Evolutionary conservation across 2,329 filamentous ascomycete species (phyloP), one percentile per base, ranked within the genome.

Genomic region (Neurospora sp.): DNA sequence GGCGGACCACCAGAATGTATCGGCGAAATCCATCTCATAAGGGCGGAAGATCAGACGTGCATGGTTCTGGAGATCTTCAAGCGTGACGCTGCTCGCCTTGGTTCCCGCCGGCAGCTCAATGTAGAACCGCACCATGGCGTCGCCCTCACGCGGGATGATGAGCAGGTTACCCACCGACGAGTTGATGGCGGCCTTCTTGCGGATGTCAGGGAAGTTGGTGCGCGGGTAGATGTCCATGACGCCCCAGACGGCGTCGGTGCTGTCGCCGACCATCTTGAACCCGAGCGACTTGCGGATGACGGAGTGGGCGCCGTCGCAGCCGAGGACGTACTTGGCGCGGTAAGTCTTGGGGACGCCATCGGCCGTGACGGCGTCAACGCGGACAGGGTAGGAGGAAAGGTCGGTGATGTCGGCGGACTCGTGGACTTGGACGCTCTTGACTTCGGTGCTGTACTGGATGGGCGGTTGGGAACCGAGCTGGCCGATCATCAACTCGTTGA

Each of bases 141-240:
- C 84, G 1, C 83, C 83, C 75, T 89, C 88, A 11, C 88, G 82
- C 0, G 88, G 88, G 39, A 91, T 89, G 67, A 89, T 84, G 72
- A 90, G 81, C 28, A 90, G 78, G 57, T 82, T 87, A 0, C 88
- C 87, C 1, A 81, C 79, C 0, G 80, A 77, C 0, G 87, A 87
- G 72, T 87, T 85, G 36, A 90, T 82, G 0, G 85, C 81, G 8
- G 79, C 80, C 71, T 87, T 85, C 73, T 85, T 84, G 66, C 88
- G 83, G 68, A 90, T 87, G 72, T 91, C 88, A 0, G 88, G 87
- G 70, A 89, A 89, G 71, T 85, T 79, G 1, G 87, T 89, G 39
- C 80, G 81, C 0, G 84, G 82, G 36, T 85, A 84, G 12, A 87
- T 76, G 73, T 89, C 87, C 75, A 88, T 84, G 2, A 87, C 85